phyloP scores from a whole-genome alignment of 2,329 filamentous ascomycete species.

The Macrophomina phaseolina region DNA sequence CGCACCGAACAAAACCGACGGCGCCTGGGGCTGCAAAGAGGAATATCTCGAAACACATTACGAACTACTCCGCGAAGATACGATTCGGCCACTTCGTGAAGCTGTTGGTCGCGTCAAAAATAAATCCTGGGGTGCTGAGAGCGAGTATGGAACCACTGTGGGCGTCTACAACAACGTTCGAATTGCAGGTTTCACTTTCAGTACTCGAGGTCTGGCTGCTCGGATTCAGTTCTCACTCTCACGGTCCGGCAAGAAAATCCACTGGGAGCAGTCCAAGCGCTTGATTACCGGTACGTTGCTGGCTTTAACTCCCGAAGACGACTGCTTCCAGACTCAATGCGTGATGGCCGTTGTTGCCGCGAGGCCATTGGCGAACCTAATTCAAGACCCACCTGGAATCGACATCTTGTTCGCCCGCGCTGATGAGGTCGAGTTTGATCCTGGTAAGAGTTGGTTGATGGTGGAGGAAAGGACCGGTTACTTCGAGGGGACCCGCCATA shows the following conservation, averaged over 20 bases:
- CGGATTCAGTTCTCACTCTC: slow-evolving; percentile 73
- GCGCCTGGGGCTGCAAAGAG: slow-evolving; percentile 65
- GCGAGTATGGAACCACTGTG: slow-evolving; percentile 45
- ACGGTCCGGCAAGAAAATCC: slow-evolving; percentile 68
- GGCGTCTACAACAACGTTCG: slow-evolving; percentile 43
- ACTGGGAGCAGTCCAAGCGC: slow-evolving; percentile 69
- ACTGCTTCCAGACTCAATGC: slow-evolving; percentile 70
- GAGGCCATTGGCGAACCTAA: slow-evolving; percentile 66
- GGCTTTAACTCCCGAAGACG: slow-evolving; percentile 59
- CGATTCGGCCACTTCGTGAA: slow-evolving; percentile 69
- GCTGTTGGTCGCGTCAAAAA: slow-evolving; percentile 64
- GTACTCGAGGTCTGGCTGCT: slow-evolving; percentile 66
- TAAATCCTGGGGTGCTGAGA: slow-evolving; percentile 64
- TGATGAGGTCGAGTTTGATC: slow-evolving; percentile 70
- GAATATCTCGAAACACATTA: slow-evolving; percentile 78
- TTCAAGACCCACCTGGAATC: slow-evolving; percentile 71
- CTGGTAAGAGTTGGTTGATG: slow-evolving; percentile 75
- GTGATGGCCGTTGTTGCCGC: slow-evolving; percentile 76
- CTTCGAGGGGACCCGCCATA: slow-evolving; percentile 77
- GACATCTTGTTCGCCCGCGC: slow-evolving; percentile 74
- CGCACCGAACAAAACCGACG: slow-evolving; percentile 43
- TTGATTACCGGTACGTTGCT: slow-evolving; percentile 62
- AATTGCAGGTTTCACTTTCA: slow-evolving; percentile 58
- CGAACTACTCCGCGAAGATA: slow-evolving; percentile 75
- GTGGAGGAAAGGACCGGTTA: slow-evolving; percentile 76